A percentile compares a stretch with the other conserved stretches of the same genome.
Evolutionary conservation across 2,329 filamentous ascomycete species (phyloP).

Genomic region (Tolypocladium cylindrosporum): DNA sequence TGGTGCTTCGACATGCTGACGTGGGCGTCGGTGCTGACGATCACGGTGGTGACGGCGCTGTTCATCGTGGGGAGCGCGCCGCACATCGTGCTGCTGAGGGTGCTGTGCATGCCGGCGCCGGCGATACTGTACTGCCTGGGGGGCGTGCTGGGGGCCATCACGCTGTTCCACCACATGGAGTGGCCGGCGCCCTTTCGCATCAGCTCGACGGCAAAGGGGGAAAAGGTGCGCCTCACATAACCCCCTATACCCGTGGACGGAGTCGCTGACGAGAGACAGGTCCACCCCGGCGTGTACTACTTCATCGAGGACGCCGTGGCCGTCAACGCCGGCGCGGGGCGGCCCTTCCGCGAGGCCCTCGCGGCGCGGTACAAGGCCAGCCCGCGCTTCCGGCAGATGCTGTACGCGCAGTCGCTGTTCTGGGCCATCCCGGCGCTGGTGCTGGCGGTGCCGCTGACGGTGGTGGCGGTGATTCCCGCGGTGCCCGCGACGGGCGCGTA

Average conservation of each 20-base stretch:
- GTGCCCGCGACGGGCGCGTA: constrained; percentile 26
- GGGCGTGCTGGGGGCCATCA: constrained; percentile 27
- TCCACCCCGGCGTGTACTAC: constrained; percentile 52
- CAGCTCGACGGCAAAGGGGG: constrained; percentile 51
- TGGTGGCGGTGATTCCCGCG: constrained; percentile 21
- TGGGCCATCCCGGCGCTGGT: constrained; percentile 29
- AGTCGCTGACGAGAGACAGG: constrained; percentile 13
- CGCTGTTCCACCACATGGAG: constrained; percentile 22
- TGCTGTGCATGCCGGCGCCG: constrained; percentile 40
- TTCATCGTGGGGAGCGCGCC: constrained; percentile 42
- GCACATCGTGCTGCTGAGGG: constrained; percentile 36
- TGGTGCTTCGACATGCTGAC: constrained; percentile 42
- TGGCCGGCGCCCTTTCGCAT: constrained; percentile 49
- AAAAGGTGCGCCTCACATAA: constrained; percentile 15
- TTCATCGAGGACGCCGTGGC: constrained; percentile 59
- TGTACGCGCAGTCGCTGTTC: constrained; percentile 28
- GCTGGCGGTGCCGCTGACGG: constrained; percentile 24
- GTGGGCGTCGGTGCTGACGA: constrained; percentile 34
- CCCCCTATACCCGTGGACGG: neutral
- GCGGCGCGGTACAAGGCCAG: constrained; percentile 30
- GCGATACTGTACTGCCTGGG: constrained; percentile 39
- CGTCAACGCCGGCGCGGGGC: constrained; percentile 52
- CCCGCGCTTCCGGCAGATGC: constrained; percentile 29
- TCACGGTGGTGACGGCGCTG: constrained; percentile 37
- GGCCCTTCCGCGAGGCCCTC: constrained; percentile 29